Evolutionary conservation across 371 early-diverging fungal species (phyloP).

Genomic region (Zychaea mexicana): DNA sequence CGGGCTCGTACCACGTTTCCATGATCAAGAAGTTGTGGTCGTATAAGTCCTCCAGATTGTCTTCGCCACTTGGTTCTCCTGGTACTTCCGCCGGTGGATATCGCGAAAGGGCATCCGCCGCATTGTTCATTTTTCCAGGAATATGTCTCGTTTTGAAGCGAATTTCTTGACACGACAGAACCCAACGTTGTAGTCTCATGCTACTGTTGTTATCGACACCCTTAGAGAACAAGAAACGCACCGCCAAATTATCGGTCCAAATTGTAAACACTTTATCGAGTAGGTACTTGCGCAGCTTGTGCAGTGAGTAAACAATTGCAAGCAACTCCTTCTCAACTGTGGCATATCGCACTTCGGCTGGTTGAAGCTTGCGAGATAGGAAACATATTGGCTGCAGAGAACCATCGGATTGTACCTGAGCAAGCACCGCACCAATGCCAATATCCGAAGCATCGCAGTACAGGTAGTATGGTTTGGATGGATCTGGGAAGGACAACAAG

Average conservation of each 20-base stretch:
- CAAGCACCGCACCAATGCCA: not conserved
- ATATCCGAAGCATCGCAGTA: constrained; percentile 13
- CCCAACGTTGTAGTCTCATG: constrained; percentile 11
- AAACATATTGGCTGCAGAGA: not conserved
- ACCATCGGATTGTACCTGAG: not conserved
- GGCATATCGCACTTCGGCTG: constrained; percentile 1
- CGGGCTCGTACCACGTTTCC: not conserved
- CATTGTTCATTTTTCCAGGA: constrained; percentile 2
- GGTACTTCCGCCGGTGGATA: constrained; percentile 4
- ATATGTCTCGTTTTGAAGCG: constrained; percentile 2
- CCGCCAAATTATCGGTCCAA: not conserved
- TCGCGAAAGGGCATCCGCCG: constrained; percentile 9
- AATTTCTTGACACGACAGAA: constrained; percentile 5
- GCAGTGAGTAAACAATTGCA: not conserved
- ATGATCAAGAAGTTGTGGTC: not conserved
- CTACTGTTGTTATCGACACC: not conserved
- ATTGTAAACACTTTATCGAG: not conserved
- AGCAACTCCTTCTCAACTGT: constrained; percentile 4
- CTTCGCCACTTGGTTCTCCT: not conserved
- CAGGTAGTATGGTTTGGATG: not conserved
- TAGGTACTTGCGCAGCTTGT: not conserved
- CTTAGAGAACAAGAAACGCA: not conserved
- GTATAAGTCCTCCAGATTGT: not conserved
- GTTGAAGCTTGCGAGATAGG: constrained; percentile 3
- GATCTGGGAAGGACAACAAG: not conserved